Percentiles rank a stretch among this genome's conserved stretches.
These are phyloP conservation scores for Barnettozyma sucrosica DNA, from an alignment of 805 yeast genomes.

Conservation along the genomic window DNA sequence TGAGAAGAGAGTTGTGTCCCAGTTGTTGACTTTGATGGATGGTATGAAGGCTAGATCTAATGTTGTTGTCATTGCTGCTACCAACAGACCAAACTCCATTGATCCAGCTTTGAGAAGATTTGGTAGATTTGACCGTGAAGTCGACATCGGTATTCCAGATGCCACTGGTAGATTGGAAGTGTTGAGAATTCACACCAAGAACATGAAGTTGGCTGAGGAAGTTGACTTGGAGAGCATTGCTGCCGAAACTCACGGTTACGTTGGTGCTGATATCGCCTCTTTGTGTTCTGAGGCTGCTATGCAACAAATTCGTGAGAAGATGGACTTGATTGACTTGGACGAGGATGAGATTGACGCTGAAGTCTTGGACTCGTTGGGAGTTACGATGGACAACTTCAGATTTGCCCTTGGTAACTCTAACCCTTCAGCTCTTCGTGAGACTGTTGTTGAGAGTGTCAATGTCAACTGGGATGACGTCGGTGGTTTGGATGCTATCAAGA, in stretches of 20 bases:
- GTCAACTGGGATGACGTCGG: conserved; percentile 99
- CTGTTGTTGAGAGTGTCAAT: conserved; percentile 97
- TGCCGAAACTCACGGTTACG: conserved; percentile 97
- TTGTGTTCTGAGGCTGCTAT: conserved; percentile 99
- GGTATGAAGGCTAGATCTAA: conserved; percentile 99
- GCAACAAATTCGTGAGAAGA: conserved; percentile 99
- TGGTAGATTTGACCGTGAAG: conserved; percentile 86
- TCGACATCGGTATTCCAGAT: conserved; percentile 93
- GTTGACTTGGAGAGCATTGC: conserved; percentile 96
- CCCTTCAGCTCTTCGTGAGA: conserved; percentile 98
- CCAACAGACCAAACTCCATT: conserved; percentile 68
- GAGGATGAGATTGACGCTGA: conserved; percentile 98
- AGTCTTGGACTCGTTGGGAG: conserved; percentile 91
- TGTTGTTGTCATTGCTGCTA: conserved; percentile 97
- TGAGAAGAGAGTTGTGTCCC: conserved; percentile 98
- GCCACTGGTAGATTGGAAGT: conserved; percentile 98
- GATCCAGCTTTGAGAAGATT: conserved; percentile 83
- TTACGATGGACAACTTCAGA: conserved; percentile 97
- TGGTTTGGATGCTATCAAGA: conserved; percentile 93
- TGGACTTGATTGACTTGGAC: conserved; percentile 94
- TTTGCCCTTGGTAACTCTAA: conserved; percentile 97
- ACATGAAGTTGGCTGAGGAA: conserved; percentile 93
- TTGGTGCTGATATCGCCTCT: conserved; percentile 98
- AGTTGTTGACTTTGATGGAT: conserved; percentile 95
- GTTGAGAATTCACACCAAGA: conserved; percentile 94